Percentiles rank a stretch among this genome's conserved stretches.
phyloP scores from a whole-genome alignment of 2,329 filamentous ascomycete species.

The Neofusicoccum laricinum region DNA sequence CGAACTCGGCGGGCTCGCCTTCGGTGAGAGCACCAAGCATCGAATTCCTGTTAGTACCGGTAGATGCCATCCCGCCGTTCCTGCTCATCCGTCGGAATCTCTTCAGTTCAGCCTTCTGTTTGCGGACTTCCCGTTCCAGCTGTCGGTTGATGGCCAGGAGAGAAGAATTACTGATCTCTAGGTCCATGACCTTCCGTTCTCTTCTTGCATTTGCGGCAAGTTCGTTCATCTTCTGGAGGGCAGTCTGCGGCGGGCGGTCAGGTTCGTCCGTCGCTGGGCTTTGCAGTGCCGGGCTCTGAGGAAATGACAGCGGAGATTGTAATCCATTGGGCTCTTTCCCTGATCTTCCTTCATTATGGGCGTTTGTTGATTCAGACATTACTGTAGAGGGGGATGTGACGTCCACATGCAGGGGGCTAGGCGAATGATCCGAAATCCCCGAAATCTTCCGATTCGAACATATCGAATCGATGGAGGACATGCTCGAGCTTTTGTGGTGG shows the following conservation, averaged over 20 bases:
- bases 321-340: constrained; percentile 9
- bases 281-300: constrained; percentile 58
- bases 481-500: constrained; percentile 40
- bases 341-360: background rate
- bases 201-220: constrained; percentile 82
- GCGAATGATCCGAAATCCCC: constrained; percentile 20
- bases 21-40: constrained; percentile 38
- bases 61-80: constrained; percentile 52
- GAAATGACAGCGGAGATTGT: constrained; percentile 23
- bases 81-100: constrained; percentile 83
- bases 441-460: constrained; percentile 8
- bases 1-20: constrained; percentile 19
- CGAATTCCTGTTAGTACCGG: constrained; percentile 44
- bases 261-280: constrained; percentile 28
- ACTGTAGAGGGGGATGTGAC: constrained; percentile 14
- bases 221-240: constrained; percentile 65
- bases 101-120: constrained; percentile 84
- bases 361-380: constrained; percentile 3
- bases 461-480: constrained; percentile 46
- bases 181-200: constrained; percentile 90
- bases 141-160: constrained; percentile 93
- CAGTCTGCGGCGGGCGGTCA: constrained; percentile 31
- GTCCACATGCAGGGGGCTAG: constrained; percentile 31
- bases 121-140: constrained; percentile 84
- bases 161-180: constrained; percentile 95